Evolutionary conservation across 768 basidiomycete genomes (phyloP).

Genomic region (Boletellus emodensis): DNA sequence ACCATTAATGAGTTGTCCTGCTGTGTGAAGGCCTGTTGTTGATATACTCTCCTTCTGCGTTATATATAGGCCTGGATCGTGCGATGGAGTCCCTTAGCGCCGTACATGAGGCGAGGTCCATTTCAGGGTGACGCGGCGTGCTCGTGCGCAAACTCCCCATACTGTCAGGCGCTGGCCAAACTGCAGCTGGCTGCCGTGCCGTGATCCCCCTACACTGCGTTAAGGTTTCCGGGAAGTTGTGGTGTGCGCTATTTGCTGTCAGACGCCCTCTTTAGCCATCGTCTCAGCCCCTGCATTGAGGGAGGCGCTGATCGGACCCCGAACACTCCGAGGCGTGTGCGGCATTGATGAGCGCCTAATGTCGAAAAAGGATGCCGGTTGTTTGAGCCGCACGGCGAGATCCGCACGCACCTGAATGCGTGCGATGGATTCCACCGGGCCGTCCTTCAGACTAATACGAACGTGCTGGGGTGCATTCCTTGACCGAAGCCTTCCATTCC

Average conservation of each 20-base stretch:
- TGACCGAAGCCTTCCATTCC: constrained; percentile 13
- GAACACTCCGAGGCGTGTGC: not conserved
- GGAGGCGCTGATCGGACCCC: constrained; percentile 1
- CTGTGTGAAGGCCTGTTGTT: not conserved
- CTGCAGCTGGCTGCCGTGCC: constrained; percentile 5
- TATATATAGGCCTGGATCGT: constrained; percentile 12
- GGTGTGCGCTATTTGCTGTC: not conserved
- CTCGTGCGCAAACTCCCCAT: no score
- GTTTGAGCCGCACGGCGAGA: not conserved
- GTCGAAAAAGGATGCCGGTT: not conserved
- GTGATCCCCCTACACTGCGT: constrained; percentile 7
- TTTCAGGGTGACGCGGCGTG: not conserved
- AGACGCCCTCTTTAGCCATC: constrained; percentile 1
- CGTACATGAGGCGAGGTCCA: not conserved
- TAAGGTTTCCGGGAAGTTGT: not conserved
- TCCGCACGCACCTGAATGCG: not conserved
- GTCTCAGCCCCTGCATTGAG: not conserved
- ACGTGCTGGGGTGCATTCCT: not conserved
- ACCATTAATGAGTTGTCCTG: constrained; percentile 16
- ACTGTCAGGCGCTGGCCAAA: constrained; percentile 2
- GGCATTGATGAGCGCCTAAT: not conserved
- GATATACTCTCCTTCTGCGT: not conserved
- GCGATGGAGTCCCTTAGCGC: constrained; percentile 1
- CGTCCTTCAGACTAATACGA: not conserved
- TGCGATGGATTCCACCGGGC: constrained; percentile 5